Evolutionary conservation across 164 flowering plant genomes (phyloP).

Genomic region (Taxillus chinensis): DNA sequence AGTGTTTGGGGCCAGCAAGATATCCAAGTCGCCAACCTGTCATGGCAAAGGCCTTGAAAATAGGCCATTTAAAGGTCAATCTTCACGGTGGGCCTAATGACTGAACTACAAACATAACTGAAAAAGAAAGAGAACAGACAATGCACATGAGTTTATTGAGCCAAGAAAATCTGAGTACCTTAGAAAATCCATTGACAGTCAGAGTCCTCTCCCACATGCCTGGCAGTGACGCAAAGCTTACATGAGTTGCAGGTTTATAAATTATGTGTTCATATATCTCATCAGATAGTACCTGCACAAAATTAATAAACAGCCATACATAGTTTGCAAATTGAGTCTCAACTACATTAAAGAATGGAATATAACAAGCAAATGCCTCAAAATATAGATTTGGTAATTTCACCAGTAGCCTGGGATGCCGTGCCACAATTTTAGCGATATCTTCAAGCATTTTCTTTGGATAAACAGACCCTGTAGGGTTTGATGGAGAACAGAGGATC

Average conservation of each 20-base stretch:
- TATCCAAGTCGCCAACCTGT: conserved; percentile 99
- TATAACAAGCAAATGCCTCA: background rate
- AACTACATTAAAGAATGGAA: background rate
- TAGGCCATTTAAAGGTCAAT: conserved; percentile 4
- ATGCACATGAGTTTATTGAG: background rate
- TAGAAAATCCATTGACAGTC: conserved; percentile 92
- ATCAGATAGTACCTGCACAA: conserved; percentile 78
- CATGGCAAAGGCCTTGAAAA: conserved; percentile 88
- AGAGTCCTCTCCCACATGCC: conserved; percentile 96
- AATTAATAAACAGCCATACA: background rate
- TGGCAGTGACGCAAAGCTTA: conserved; percentile 94
- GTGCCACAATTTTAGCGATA: conserved; percentile 76
- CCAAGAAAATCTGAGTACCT: conserved; percentile 34
- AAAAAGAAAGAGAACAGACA: no score
- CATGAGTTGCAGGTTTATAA: conserved; percentile 81
- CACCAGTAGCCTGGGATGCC: conserved; percentile 90
- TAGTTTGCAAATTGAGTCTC: background rate
- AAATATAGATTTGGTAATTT: conserved; percentile 4
- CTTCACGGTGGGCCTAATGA: background rate
- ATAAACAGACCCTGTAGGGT: conserved; percentile 94
- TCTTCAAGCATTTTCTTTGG: conserved; percentile 74
- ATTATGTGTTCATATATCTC: conserved; percentile 96
- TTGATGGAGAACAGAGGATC: conserved; percentile 90
- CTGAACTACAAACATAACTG: background rate
- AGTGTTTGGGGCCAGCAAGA: conserved; percentile 88